phyloP scores from a whole-genome alignment of 768 basidiomycete species.

The Panellus pusillus region DNA sequence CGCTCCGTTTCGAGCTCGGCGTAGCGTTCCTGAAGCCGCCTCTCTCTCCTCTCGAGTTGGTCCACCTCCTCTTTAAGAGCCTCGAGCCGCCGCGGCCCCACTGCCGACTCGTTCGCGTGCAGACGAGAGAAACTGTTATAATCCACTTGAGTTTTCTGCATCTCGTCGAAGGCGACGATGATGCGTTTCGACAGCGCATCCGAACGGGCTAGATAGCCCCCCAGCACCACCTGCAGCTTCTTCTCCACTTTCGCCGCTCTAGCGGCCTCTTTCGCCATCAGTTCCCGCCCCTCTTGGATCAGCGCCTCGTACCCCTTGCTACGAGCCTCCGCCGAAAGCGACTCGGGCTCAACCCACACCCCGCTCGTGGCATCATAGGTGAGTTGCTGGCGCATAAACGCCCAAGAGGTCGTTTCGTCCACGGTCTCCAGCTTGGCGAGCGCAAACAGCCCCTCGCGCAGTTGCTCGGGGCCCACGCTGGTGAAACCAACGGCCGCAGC shows the following conservation, averaged over 20 bases:
- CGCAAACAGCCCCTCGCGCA: constrained; percentile 73
- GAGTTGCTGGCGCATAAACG: constrained; percentile 58
- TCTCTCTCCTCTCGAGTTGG: constrained; percentile 72
- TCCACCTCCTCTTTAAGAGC: constrained; percentile 88
- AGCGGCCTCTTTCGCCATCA: constrained; percentile 77
- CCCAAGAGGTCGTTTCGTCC: constrained; percentile 71
- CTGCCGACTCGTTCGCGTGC: constrained; percentile 66
- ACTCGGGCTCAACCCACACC: constrained; percentile 66
- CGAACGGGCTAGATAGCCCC: constrained; percentile 86
- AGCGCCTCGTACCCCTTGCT: constrained; percentile 62
- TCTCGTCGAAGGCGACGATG: constrained; percentile 66
- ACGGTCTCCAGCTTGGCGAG: constrained; percentile 61
- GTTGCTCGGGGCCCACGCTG: constrained; percentile 72
- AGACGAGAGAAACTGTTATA: constrained; percentile 79
- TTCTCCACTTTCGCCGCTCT: constrained; percentile 87
- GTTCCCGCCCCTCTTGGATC: constrained; percentile 61
- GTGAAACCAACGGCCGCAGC: constrained; percentile 83
- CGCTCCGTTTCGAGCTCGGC: constrained; percentile 78
- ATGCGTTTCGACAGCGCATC: constrained; percentile 64
- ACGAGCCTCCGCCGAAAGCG: constrained; percentile 59
- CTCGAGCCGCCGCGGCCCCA: constrained; percentile 76
- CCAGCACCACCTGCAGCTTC: constrained; percentile 81
- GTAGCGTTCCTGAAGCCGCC: constrained; percentile 77
- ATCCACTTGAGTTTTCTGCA: constrained; percentile 67
- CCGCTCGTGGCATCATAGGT: constrained; percentile 56